Conservation (phyloP, 1,284 basidiomycete genomes). For the Ceratorhiza oryzae-sativae region DNA sequence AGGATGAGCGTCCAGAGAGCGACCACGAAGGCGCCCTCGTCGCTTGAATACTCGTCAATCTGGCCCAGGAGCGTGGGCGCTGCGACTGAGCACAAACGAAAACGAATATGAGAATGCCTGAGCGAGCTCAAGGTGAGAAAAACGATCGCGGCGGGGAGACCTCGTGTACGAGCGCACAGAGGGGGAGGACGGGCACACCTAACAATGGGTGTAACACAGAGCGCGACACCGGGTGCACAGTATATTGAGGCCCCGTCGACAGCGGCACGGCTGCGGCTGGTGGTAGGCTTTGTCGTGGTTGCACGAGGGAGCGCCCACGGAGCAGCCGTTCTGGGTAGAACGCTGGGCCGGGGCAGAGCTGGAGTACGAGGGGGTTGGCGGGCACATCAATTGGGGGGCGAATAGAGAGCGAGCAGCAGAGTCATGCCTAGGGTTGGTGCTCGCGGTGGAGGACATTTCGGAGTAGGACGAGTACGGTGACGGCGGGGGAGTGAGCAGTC, state of each 20-base stretch:
- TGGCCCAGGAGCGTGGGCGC: constrained; percentile 23
- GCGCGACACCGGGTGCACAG: constrained; percentile 17
- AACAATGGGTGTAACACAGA: constrained; percentile 22
- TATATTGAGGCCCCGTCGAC: constrained; percentile 15
- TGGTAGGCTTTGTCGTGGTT: constrained; percentile 3
- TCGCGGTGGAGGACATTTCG: constrained; percentile 2
- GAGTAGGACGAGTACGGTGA: constrained; percentile 14
- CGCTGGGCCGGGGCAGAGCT: not conserved
- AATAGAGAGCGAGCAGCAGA: not conserved
- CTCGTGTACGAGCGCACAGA: constrained; percentile 1
- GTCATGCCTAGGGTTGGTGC: constrained; percentile 15
- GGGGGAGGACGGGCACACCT: constrained; percentile 7
- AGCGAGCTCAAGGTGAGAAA: constrained; percentile 22
- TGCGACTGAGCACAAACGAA: constrained; percentile 4
- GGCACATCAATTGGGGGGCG: constrained; percentile 19
- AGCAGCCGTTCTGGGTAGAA: constrained; percentile 20
- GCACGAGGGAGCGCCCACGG: constrained; percentile 3
- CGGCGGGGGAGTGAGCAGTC: constrained; percentile 10
- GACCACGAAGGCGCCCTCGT: not conserved
- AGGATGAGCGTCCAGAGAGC: not conserved
- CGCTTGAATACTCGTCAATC: not conserved
- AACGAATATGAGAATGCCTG: constrained; percentile 3
- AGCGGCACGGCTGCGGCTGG: constrained; percentile 31
- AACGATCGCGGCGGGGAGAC: not conserved
- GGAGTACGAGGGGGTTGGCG: not conserved